Evolutionary conservation across 768 basidiomycete species (phyloP).

Genomic region (Leccinellum rugosiceps): DNA sequence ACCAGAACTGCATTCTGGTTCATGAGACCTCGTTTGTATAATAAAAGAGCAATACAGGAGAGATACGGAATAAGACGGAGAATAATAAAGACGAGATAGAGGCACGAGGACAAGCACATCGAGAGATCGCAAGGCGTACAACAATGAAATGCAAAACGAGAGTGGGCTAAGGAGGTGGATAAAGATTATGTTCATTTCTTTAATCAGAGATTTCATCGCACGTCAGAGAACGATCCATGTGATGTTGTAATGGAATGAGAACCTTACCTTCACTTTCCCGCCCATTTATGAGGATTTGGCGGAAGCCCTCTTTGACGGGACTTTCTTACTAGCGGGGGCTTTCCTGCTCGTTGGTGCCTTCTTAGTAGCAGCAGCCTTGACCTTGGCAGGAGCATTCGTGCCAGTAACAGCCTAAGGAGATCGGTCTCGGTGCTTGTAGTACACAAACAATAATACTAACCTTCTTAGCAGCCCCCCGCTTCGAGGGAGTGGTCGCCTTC

Average conservation of each 20-base stretch:
- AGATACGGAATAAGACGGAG: constrained; percentile 27
- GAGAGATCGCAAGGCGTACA: constrained; percentile 29
- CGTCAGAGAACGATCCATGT: not conserved
- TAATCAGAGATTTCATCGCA: not conserved
- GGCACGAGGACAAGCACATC: constrained; percentile 23
- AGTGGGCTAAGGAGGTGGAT: constrained; percentile 4
- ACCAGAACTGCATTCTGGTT: not conserved
- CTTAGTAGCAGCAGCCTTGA: constrained; percentile 32
- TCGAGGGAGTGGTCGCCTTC: constrained; percentile 41
- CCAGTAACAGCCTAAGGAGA: constrained; percentile 49
- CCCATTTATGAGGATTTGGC: constrained; percentile 18
- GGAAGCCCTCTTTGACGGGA: constrained; percentile 16
- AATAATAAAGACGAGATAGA: constrained; percentile 20
- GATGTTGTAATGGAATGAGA: not conserved
- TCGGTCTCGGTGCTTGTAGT: constrained; percentile 1
- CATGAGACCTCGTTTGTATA: constrained; percentile 9
- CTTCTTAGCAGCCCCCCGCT: constrained; percentile 63
- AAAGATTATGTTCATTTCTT: not conserved
- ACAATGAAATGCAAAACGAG: constrained; percentile 15
- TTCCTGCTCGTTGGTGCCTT: constrained; percentile 31
- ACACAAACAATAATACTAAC: constrained; percentile 28
- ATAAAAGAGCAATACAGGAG: constrained; percentile 26
- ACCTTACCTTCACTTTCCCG: constrained; percentile 5
- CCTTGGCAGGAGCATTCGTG: constrained; percentile 37
- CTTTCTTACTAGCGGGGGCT: constrained; percentile 25